Evolutionary conservation across 1,139 yeast species (phyloP).

Genomic region (Suhomyces anneliseae): DNA sequence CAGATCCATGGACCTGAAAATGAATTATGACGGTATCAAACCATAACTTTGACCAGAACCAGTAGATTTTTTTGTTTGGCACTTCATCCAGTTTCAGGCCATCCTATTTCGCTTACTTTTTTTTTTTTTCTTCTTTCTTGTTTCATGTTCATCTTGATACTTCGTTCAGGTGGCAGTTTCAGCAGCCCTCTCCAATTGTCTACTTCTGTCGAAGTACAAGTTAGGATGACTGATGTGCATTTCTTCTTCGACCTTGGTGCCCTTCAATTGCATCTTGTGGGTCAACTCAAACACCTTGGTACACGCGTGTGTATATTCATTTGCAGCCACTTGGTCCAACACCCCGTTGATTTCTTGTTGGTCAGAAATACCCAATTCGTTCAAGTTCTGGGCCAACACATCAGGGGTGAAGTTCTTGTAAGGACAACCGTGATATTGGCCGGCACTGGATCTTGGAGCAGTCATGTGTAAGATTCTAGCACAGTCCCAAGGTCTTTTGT

Average conservation of each 20-base stretch:
- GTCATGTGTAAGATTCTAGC: slow-evolving; percentile 57
- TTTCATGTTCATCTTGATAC: no score
- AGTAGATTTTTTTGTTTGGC: not conserved
- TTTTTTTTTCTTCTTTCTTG: no score
- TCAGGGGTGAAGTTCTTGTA: slow-evolving; percentile 74
- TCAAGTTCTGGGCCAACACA: slow-evolving; percentile 54
- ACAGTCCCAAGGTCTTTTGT: slow-evolving; percentile 87
- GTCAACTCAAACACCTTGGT: slow-evolving; percentile 83
- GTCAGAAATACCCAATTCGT: slow-evolving; percentile 70
- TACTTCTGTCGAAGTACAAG: slow-evolving; percentile 76
- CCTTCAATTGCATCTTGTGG: slow-evolving; percentile 51
- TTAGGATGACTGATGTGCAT: slow-evolving; percentile 81
- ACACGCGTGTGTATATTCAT: slow-evolving; percentile 82
- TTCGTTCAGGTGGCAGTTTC: not conserved
- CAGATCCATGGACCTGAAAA: not conserved
- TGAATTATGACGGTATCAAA: not conserved
- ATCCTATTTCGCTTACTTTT: no score
- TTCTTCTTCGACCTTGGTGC: slow-evolving; percentile 35
- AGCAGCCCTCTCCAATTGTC: slow-evolving; percentile 37
- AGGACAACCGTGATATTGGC: slow-evolving; percentile 91
- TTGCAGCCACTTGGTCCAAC: slow-evolving; percentile 61
- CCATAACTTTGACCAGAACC: not conserved
- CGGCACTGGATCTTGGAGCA: slow-evolving; percentile 69
- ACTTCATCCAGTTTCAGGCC: no score
- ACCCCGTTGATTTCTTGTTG: slow-evolving; percentile 61